Evolutionary conservation across 83 land plant species (phyloP), one percentile per base, ranked within the genome.

Genomic region (Picea abies): DNA sequence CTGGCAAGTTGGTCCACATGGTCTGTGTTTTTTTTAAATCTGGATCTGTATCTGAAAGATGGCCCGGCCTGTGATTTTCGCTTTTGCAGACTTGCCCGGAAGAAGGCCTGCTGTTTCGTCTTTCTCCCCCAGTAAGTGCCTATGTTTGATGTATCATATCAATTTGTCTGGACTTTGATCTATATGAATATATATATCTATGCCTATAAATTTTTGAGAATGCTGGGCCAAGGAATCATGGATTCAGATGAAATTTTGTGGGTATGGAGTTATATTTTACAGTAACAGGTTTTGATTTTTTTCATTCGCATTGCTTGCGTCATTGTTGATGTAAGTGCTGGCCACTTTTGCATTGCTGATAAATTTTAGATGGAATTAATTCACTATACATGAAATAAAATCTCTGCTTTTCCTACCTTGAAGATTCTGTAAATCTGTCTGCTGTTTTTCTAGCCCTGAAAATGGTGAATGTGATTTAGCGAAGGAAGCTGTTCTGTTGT

Each of bases 101-200:
- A 73, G 23, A n/a, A 73, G 56, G 23, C n/a, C 25, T 23, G 11
- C 32, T 70, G 25, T 52, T 76, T 17, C 23, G 60, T 52, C 22
- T 75, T 52, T 49, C 23, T n/a, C 58, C 60, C 60, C 52, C 60
- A 76, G 78, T 76, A 76, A 76, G 78, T 76, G 56, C 11, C 22
- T 76, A 76, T 14, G 60, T 76, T 52, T 76, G 78, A 49, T 76
- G 78, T 76, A 76, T 76, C 78, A 76, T 76, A 76, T 76, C 29
- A 60, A 76, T 76, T 76, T 76, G 60, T 76, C 56, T 76, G 60
- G 78, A 76, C 78, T 52, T 76, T 52, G 56, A 52, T 52, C 56
- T 52, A 52, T 52, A n/a, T 20, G 56, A 72, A 20, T 70, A 70
- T 70, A 17, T 72, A 44, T 72, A 76, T 52, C 78, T 35, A 10